These are phyloP conservation scores for Graphium sp. DNA, from an alignment of 2,329 filamentous ascomycete species.

Conservation along the genomic window DNA sequence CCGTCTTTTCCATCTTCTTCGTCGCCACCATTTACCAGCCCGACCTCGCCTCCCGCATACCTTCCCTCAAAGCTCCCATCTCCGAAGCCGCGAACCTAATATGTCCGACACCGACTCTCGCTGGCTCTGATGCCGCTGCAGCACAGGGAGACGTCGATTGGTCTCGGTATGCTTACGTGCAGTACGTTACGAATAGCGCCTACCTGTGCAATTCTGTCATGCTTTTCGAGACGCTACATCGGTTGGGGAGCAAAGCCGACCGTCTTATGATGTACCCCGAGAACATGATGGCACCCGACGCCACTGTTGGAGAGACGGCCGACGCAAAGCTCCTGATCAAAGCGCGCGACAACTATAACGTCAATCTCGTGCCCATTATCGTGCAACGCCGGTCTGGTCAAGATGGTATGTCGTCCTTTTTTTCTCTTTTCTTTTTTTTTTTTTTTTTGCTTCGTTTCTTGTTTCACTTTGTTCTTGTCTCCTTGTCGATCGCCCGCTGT, in stretches of 20 bases:
- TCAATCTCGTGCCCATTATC: constrained; percentile 19
- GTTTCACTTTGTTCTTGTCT: neutral
- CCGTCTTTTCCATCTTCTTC: too few species aligned
- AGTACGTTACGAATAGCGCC: constrained; percentile 22
- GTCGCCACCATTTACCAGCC: too few species aligned
- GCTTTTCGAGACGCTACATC: constrained; percentile 22
- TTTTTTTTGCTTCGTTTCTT: too few species aligned
- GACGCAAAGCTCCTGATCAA: constrained; percentile 16
- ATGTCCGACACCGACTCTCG: too few species aligned
- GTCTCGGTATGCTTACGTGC: constrained; percentile 23
- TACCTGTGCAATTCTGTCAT: constrained; percentile 28
- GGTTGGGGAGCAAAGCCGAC: constrained; percentile 19
- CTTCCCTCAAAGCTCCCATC: too few species aligned
- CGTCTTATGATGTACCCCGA: constrained; percentile 24
- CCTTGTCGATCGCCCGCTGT: neutral
- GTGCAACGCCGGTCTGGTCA: constrained; percentile 15
- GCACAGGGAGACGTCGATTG: constrained; percentile 19
- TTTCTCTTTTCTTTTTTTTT: too few species aligned
- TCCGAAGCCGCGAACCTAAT: too few species aligned
- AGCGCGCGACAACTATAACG: constrained; percentile 20
- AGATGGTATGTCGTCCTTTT: constrained; percentile 13
- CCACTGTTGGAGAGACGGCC: constrained; percentile 9
- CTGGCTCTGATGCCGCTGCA: too few species aligned
- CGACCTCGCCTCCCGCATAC: too few species aligned
- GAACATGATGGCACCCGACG: constrained; percentile 13